Percentiles rank a stretch among this genome's conserved stretches.
Conservation (phyloP, 2,329 filamentous ascomycete species). For the Fusarium poae region DNA sequence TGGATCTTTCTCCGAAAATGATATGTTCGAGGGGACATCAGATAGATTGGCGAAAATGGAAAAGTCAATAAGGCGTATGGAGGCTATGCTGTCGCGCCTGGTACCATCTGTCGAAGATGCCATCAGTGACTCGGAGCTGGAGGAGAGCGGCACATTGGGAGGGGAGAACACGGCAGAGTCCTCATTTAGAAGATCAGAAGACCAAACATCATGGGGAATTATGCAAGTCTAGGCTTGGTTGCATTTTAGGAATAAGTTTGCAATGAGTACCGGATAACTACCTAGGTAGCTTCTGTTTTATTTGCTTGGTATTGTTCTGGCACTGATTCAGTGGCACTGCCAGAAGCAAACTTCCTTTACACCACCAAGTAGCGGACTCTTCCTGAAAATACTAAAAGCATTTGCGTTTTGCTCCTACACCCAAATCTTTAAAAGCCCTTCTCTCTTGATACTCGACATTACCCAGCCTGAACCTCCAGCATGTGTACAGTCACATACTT, state of each 20-base stretch:
- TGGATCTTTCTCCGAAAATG: conserved; percentile 61
- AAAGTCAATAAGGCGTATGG: conserved; percentile 62
- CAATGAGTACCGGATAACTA: conserved; percentile 1
- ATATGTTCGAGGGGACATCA: conserved; percentile 60
- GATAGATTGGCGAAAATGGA: conserved; percentile 64
- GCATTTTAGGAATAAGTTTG: conserved; percentile 2
- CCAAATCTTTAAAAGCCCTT: neutral
- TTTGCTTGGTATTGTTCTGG: conserved; percentile 9
- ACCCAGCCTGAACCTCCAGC: neutral
- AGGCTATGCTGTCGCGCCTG: conserved; percentile 60
- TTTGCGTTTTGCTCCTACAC: neutral
- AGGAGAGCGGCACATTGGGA: conserved; percentile 50
- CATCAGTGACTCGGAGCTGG: conserved; percentile 45
- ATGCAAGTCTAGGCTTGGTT: conserved; percentile 16
- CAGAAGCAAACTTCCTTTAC: neutral
- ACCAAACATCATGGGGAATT: conserved; percentile 22
- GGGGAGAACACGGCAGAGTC: conserved; percentile 50
- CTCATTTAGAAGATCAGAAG: conserved; percentile 44
- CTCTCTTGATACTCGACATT: neutral
- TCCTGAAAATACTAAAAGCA: conserved; percentile 2
- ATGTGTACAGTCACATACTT: conserved; percentile 66
- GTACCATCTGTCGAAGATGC: conserved; percentile 50
- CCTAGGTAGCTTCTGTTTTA: conserved; percentile 11
- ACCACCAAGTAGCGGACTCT: conserved; percentile 2
- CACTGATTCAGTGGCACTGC: conserved; percentile 25